Evolutionary conservation across 257 asterid genomes (phyloP), one percentile per base, ranked within the genome.

Genomic region (Solanum pimpinellifolium): DNA sequence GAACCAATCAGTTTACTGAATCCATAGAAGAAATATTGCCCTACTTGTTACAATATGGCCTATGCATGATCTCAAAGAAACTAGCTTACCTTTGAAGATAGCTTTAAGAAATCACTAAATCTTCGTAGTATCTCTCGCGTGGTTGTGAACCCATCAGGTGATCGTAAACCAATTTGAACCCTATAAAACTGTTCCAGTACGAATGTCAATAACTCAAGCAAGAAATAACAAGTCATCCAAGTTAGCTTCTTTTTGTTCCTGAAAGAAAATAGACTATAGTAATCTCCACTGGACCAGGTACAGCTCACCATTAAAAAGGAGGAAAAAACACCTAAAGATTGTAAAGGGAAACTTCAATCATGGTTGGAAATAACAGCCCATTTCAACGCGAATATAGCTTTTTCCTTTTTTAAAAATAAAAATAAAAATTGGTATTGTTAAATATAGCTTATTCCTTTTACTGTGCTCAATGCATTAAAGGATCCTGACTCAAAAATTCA

Each of bases 151-250:
- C 97, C 98, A 91, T 92, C 92, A 15, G 98, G 95, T 66, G 98
- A 95, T 87, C 92, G 98, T 89, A 93, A 88, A 85, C 97, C 98
- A 42, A 95, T 93, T 88, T 88, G 92, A 90, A 95, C 96, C 95
- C 95, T 92, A 93, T 94, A 95, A 88, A 92, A 94, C 98, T 95
- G 96, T 90, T 88, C 69, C 69, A 29, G 25, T 49, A 29, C 46
- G 2, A 49, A 80, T 29, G 29, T 80, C 69, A 80, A 10, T 29
- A 80, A 29, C 68, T 80, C 85, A 80, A 49, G 20, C 85, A 80
- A 80, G 69, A 49, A 80, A 80, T 49, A 29, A 18, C 13, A 80
- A 29, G 68, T 47, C 10, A 15, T 47, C 14, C 27, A 29, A 80
- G 68, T 80, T 80, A 47, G 29, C 37, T 80, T 49, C 44, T 29